Evolutionary conservation across 805 yeast species (phyloP).

Genomic region (Pichia eremophila): DNA sequence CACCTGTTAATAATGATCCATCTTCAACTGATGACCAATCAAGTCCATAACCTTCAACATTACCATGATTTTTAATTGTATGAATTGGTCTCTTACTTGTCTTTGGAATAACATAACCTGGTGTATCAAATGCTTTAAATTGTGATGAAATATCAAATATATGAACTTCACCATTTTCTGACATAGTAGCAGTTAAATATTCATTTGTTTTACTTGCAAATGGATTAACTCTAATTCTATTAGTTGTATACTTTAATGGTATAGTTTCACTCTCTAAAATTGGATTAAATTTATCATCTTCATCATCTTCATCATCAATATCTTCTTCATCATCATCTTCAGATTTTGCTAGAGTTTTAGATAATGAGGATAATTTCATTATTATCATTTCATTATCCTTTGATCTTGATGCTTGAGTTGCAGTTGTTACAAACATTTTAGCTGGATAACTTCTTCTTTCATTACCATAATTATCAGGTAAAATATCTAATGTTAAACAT

Average conservation of each 20-base stretch:
- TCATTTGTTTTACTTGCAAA: constrained; percentile 66
- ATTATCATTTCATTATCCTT: constrained; percentile 85
- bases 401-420: constrained; percentile 82
- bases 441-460: constrained; percentile 91
- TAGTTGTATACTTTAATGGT: constrained; percentile 74
- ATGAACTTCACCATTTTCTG: constrained; percentile 83
- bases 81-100: constrained; percentile 69
- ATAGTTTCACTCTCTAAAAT: constrained; percentile 78
- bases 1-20: constrained; percentile 84
- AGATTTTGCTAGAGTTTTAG: constrained; percentile 80
- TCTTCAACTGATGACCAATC: constrained; percentile 92
- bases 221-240: constrained; percentile 80
- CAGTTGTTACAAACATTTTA: constrained; percentile 74
- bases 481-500: constrained; percentile 78
- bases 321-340: constrained; percentile 70
- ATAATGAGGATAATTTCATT: constrained; percentile 70
- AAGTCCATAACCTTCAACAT: constrained; percentile 93
- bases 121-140: constrained; percentile 73
- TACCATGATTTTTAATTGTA: constrained; percentile 77
- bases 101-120: constrained; percentile 78
- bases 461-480: constrained; percentile 78
- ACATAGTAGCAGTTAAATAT: constrained; percentile 77
- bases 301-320: constrained; percentile 61
- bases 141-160: constrained; percentile 79
- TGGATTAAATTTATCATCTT: constrained; percentile 54